Evolutionary conservation across 176 grass and related monocot species (phyloP).

Genomic region (Pharus latifolius): DNA sequence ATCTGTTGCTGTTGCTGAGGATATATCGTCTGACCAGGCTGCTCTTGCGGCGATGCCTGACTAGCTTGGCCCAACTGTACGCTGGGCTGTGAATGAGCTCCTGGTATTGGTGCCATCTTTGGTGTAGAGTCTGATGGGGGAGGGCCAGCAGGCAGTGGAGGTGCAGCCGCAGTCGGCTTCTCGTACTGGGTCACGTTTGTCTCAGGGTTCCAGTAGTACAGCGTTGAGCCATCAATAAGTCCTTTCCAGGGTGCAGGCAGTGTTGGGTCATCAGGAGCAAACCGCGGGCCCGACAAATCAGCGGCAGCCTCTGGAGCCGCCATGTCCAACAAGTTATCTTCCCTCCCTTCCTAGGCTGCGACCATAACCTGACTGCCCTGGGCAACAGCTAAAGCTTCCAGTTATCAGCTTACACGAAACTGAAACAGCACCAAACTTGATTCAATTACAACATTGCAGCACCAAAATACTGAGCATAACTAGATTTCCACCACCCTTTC

Average conservation of each 20-base stretch:
- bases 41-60: constrained; percentile 19
- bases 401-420: not conserved
- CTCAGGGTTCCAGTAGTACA: constrained; percentile 99
- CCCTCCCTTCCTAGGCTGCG: not conserved
- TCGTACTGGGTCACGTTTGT: constrained; percentile 92
- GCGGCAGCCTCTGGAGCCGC: constrained; percentile 37
- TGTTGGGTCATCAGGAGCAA: constrained; percentile 77
- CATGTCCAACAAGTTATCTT: constrained; percentile 13
- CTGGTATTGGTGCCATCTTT: constrained; percentile 19
- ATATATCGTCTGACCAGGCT: constrained; percentile 7
- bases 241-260: constrained; percentile 81
- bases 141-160: constrained; percentile 25
- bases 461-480: not conserved
- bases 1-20: constrained; percentile 25
- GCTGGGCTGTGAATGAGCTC: constrained; percentile 15
- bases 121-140: constrained; percentile 10
- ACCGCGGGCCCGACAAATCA: constrained; percentile 52
- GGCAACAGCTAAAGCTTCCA: not conserved
- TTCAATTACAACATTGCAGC: too few relatives aligned
- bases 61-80: constrained; percentile 22
- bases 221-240: constrained; percentile 53
- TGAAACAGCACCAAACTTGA: too few relatives aligned
- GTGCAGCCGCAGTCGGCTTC: constrained; percentile 15
- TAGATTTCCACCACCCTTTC: not conserved
- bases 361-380: not conserved